Evolutionary conservation across 2,329 filamentous ascomycete species (phyloP), one percentile per base, ranked within the genome.

Genomic region (Coniella lustricola): DNA sequence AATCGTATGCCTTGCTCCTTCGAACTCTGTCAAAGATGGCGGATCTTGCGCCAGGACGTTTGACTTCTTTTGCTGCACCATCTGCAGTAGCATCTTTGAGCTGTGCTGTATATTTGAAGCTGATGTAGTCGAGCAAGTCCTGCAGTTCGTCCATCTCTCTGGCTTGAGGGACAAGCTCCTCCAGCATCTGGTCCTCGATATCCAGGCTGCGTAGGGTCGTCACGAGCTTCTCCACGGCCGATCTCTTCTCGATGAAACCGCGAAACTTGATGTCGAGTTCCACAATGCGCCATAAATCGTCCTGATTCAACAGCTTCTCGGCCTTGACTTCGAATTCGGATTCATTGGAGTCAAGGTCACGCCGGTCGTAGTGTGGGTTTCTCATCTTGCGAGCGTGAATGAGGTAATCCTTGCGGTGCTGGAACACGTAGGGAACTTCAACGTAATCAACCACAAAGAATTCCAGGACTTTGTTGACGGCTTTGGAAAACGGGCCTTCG

Each of bases 341-440:
- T 37, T 47, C 44, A 16, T 39, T 39, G 1, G 77, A 81, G 58
- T 89, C 82, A 8, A 79, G 77, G 55, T 91, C 84, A 49, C 83
- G 76, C 14, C 77, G 75, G 54, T 80, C 72, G 20, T 61, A 64
- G 22, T 74, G 67, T 62, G 82, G 63, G 70, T 82, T 76, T 47
- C 74, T 69, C 7, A 78, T 76, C 61, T 87, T 90, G 56, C 84
- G 84, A 20, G 87, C 86, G 60, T 97, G 89, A 49, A 98, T 94
- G 37, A 98, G 77, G 62, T 97, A 98, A 64, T 98, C 93, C 67
- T 96, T 95, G 53, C 93, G 88, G 62, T 98, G 93, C 65, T 96
- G 91, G 66, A 96, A 96, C 57, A 98, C 93, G 65, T 95, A 98
- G 0, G 93, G 91, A 1, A 96, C 90, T 66, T 98, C 93, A 58